phyloP scores from a whole-genome alignment of 2,329 filamentous ascomycete species.

The Lachnellula hyalina region DNA sequence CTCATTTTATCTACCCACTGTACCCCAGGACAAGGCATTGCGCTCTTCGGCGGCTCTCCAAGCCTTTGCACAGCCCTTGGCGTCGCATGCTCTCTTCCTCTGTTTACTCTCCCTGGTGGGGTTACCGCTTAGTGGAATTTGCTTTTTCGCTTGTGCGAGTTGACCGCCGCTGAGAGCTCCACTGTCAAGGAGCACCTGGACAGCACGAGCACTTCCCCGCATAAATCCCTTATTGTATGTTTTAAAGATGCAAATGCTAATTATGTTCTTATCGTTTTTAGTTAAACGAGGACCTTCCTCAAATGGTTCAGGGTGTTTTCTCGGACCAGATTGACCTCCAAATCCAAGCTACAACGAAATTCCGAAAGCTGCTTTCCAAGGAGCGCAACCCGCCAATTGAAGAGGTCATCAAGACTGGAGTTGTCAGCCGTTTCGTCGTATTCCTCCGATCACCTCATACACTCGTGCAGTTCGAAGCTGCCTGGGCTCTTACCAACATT shows the following conservation, averaged over 20 bases:
- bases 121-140: slow-evolving; percentile 22
- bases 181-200: slow-evolving; percentile 10
- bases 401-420: slow-evolving; percentile 98
- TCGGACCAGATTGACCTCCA: slow-evolving; percentile 98
- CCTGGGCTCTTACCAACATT: slow-evolving; percentile 99
- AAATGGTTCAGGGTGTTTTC: slow-evolving; percentile 97
- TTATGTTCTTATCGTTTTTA: slow-evolving; percentile 35
- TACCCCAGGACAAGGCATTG: not conserved
- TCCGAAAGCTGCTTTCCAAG: slow-evolving; percentile 95
- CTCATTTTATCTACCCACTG: slow-evolving; percentile 1
- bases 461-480: slow-evolving; percentile 96
- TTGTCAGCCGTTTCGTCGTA: slow-evolving; percentile 95
- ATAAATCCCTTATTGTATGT: slow-evolving; percentile 2
- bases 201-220: slow-evolving; percentile 7
- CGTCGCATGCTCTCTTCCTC: not conserved
- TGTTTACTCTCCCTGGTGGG: slow-evolving; percentile 30
- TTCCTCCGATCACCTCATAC: slow-evolving; percentile 97
- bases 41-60: not conserved
- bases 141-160: slow-evolving; percentile 28
- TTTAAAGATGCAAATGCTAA: slow-evolving; percentile 18
- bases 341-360: slow-evolving; percentile 96
- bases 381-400: slow-evolving; percentile 99
- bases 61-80: not conserved
- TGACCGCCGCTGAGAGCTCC: slow-evolving; percentile 11
- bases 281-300: slow-evolving; percentile 95